Evolutionary conservation across 495 filamentous ascomycete genomes (phyloP).

Genomic region (Aspergillus leporis): DNA sequence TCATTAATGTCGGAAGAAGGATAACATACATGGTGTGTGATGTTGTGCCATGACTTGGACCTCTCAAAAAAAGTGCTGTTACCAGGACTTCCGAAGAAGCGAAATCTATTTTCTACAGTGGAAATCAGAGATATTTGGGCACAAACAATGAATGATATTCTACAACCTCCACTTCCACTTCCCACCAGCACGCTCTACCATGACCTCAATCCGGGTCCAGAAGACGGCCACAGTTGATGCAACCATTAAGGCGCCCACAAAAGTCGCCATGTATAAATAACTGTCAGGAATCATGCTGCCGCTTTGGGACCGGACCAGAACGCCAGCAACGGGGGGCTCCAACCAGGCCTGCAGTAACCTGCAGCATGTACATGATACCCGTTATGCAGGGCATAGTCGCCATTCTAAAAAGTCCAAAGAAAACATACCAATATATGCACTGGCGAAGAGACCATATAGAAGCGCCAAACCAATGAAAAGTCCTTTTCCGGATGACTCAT

Average conservation of each 20-base stretch:
- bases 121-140: too few relatives aligned
- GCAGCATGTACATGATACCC: slow-evolving; percentile 44
- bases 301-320: slow-evolving; percentile 29
- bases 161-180: slow-evolving; percentile 1
- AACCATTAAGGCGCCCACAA: slow-evolving; percentile 32
- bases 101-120: too few relatives aligned
- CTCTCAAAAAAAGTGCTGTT: too few relatives aligned
- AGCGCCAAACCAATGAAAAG: slow-evolving; percentile 41
- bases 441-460: slow-evolving; percentile 41
- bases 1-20: too few relatives aligned
- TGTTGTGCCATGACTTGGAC: too few relatives aligned
- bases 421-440: slow-evolving; percentile 46
- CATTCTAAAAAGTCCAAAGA: too few relatives aligned
- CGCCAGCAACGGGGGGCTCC: slow-evolving; percentile 46
- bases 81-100: too few relatives aligned
- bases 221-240: slow-evolving; percentile 30
- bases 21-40: too few relatives aligned
- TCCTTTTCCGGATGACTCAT: slow-evolving; percentile 19
- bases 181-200: slow-evolving; percentile 14
- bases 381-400: slow-evolving; percentile 44
- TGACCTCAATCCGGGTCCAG: slow-evolving; percentile 37
- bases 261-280: slow-evolving; percentile 31
- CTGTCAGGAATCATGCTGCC: slow-evolving; percentile 15
- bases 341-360: slow-evolving; percentile 39
- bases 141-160: too few relatives aligned